Conservation (phyloP, 257 asterid genomes). For the Gynochthodes officinalis region DNA sequence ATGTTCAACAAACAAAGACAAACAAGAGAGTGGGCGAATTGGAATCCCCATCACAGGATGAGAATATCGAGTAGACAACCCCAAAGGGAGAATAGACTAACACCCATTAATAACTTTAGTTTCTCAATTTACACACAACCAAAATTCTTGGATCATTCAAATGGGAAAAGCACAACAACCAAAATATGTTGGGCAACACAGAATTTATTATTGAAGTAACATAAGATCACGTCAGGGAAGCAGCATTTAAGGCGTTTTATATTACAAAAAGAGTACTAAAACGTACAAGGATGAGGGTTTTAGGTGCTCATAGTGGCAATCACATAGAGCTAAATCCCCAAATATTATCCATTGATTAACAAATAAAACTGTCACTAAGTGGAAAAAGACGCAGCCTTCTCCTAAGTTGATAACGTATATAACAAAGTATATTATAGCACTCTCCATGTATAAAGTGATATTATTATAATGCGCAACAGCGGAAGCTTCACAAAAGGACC, state of each 20-base stretch:
- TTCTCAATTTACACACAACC: not conserved
- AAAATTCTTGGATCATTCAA: not conserved
- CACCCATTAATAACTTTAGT: not conserved
- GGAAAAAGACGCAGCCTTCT: too few species aligned
- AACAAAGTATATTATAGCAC: too few species aligned
- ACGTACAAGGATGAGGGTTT: not conserved
- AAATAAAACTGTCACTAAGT: too few species aligned
- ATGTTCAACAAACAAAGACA: not conserved
- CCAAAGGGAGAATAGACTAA: not conserved
- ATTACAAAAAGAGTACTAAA: not conserved
- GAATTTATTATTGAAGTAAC: not conserved
- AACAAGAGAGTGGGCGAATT: not conserved
- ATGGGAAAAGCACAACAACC: not conserved
- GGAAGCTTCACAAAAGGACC: too few species aligned
- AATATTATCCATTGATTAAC: too few species aligned
- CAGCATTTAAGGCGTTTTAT: not conserved
- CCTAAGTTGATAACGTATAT: too few species aligned
- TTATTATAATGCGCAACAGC: too few species aligned
- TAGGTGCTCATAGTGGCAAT: not conserved
- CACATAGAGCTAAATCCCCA: too few species aligned
- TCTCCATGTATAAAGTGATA: too few species aligned
- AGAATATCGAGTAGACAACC: not conserved
- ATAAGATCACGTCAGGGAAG: not conserved
- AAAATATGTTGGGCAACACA: not conserved
- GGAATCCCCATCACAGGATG: not conserved